Evolutionary conservation across 2,329 filamentous ascomycete genomes (phyloP).

Genomic region (Monilinia fructicola): DNA sequence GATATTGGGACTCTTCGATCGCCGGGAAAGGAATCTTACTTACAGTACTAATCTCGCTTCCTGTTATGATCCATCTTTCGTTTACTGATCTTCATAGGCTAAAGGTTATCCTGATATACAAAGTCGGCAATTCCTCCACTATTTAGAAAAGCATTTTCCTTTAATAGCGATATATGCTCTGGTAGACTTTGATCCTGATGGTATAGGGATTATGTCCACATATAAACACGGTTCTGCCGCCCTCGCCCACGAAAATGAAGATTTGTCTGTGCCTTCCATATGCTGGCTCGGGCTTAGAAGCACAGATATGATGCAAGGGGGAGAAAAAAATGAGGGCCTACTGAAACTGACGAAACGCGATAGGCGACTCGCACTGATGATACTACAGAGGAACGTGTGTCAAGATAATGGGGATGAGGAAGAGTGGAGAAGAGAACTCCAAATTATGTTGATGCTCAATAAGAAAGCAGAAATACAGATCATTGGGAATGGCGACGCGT

Average conservation of each 20-base stretch:
- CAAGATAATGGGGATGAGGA: conserved; percentile 38
- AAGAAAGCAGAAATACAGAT: conserved; percentile 77
- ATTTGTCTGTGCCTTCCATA: conserved; percentile 51
- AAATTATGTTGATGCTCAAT: conserved; percentile 71
- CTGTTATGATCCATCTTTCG: not conserved
- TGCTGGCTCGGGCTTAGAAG: conserved; percentile 62
- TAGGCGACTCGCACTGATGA: conserved; percentile 54
- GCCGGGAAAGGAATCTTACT: conserved; percentile 62
- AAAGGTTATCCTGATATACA: conserved; percentile 80
- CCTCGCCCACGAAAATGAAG: conserved; percentile 57
- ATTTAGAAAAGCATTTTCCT: conserved; percentile 50
- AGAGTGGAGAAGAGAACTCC: conserved; percentile 57
- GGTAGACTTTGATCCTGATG: conserved; percentile 76
- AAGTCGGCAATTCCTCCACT: conserved; percentile 63
- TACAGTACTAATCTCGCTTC: conserved; percentile 51
- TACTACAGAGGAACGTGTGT: conserved; percentile 49
- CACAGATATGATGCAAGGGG: conserved; percentile 31
- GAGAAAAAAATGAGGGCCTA: conserved; percentile 14
- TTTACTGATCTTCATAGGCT: conserved; percentile 49
- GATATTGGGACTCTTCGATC: conserved; percentile 52
- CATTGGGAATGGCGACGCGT: conserved; percentile 48
- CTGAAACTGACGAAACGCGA: conserved; percentile 41
- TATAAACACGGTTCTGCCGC: conserved; percentile 70
- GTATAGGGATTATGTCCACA: conserved; percentile 69
- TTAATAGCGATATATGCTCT: conserved; percentile 60